Percentiles rank a stretch among this genome's conserved stretches.
Conservation (phyloP, 495 filamentous ascomycete species). For the Pyrenopolyporus hunteri region DNA sequence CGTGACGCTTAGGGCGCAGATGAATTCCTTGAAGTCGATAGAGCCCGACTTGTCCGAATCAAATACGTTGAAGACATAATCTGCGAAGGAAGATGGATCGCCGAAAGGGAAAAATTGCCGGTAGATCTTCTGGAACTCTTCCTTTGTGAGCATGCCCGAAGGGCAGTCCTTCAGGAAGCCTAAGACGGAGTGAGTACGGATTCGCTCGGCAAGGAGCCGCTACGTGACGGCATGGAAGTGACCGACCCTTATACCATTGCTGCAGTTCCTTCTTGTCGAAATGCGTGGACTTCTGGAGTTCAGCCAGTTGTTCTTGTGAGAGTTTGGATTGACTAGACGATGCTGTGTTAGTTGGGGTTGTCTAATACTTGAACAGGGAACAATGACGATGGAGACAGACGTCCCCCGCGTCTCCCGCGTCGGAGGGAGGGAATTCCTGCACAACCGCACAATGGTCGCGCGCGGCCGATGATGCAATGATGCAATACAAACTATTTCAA, state of each 20-base stretch:
- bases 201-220: not conserved
- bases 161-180: constrained; percentile 99
- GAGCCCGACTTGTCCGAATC: constrained; percentile 95
- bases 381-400: constrained; percentile 2
- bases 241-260: constrained; percentile 98
- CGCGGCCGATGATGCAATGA: constrained; percentile 20
- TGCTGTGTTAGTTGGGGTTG: constrained; percentile 6
- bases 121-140: constrained; percentile 99
- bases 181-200: constrained; percentile 45
- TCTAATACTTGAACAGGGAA: not conserved
- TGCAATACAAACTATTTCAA: constrained; percentile 6
- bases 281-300: constrained; percentile 94
- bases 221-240: not conserved
- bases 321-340: constrained; percentile 85
- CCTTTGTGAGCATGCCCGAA: constrained; percentile 92
- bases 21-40: constrained; percentile 99
- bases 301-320: constrained; percentile 88
- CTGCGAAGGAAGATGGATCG: constrained; percentile 93
- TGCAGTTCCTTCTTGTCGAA: constrained; percentile 99
- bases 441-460: constrained; percentile 7
- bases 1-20: constrained; percentile 96
- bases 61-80: constrained; percentile 99
- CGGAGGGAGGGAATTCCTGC: constrained; percentile 23
- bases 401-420: constrained; percentile 1
- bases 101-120: constrained; percentile 99